Percentiles rank a stretch among this genome's conserved stretches.
phyloP scores from a whole-genome alignment of 768 basidiomycete species.

The Xerocomellus chrysenteron region DNA sequence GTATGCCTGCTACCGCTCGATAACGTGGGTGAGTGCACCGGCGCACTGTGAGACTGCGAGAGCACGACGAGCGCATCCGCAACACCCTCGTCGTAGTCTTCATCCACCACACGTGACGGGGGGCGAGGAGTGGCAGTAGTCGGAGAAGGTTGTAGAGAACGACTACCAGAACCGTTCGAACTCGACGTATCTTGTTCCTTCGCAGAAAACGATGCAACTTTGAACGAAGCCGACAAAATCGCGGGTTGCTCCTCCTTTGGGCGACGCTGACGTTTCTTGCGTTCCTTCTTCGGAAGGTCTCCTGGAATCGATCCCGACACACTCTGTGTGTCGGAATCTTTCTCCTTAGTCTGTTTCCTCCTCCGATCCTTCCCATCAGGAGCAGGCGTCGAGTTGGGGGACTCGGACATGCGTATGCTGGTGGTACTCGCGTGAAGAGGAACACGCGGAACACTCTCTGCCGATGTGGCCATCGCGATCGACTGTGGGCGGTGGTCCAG shows the following conservation, averaged over 20 bases:
- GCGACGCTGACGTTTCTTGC: slow-evolving; percentile 46
- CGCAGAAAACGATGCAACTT: slow-evolving; percentile 34
- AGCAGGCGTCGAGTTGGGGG: slow-evolving; percentile 48
- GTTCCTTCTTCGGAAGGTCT: slow-evolving; percentile 57
- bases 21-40: slow-evolving; percentile 53
- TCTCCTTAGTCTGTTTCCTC: slow-evolving; percentile 48
- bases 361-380: slow-evolving; percentile 47
- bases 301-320: slow-evolving; percentile 29
- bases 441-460: slow-evolving; percentile 37
- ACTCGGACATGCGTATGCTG: slow-evolving; percentile 55
- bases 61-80: slow-evolving; percentile 82
- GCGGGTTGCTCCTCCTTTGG: slow-evolving; percentile 44
- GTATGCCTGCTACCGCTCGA: slow-evolving; percentile 56
- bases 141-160: slow-evolving; percentile 73
- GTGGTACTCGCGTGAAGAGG: slow-evolving; percentile 31
- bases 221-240: slow-evolving; percentile 34
- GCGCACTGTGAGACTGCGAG: slow-evolving; percentile 38
- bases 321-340: slow-evolving; percentile 41
- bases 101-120: slow-evolving; percentile 73
- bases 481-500: slow-evolving; percentile 36
- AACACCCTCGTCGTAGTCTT: slow-evolving; percentile 94
- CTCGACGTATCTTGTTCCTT: slow-evolving; percentile 62
- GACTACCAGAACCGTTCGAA: slow-evolving; percentile 59
- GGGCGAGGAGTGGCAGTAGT: slow-evolving; percentile 59
- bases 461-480: slow-evolving; percentile 45